A percentile compares a stretch with the other conserved stretches of the same genome.
Evolutionary conservation across 495 filamentous ascomycete species (phyloP).

Genomic region (Lasiosphaeria hispida): DNA sequence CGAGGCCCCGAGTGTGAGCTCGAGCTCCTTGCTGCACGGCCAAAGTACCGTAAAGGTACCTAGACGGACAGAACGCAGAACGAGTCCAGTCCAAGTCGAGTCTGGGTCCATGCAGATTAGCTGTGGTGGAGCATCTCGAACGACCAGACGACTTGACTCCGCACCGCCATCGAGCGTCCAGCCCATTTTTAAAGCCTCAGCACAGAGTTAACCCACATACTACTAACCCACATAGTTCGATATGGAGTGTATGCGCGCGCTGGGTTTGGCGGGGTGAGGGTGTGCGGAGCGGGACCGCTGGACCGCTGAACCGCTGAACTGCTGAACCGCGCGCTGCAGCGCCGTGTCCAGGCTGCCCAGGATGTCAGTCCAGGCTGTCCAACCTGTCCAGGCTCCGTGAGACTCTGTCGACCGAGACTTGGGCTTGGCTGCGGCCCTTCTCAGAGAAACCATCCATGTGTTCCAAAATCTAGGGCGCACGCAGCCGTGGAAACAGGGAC

Average conservation of each 20-base stretch:
- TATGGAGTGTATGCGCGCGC: background rate
- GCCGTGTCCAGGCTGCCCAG: constrained; percentile 13
- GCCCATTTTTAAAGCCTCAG: constrained; percentile 12
- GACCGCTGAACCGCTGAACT: too few species aligned
- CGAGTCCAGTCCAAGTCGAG: background rate
- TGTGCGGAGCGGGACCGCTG: background rate
- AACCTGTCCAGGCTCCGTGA: too few species aligned
- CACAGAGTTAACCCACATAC: background rate
- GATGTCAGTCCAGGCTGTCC: too few species aligned
- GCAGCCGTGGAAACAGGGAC: too few species aligned
- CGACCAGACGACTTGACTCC: constrained; percentile 9
- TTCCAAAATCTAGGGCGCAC: too few species aligned
- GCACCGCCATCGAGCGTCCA: background rate
- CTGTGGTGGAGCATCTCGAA: background rate
- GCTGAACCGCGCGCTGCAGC: constrained; percentile 3
- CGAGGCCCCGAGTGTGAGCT: too few species aligned
- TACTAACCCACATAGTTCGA: background rate
- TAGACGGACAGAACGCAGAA: too few species aligned
- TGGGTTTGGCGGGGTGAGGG: constrained; percentile 10
- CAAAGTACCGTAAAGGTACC: constrained; percentile 13
- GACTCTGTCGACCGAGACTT: background rate
- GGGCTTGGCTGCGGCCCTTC: constrained; percentile 4
- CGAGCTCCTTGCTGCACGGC: constrained; percentile 2
- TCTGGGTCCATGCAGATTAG: background rate
- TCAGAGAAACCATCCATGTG: constrained; percentile 1